Percentiles rank a stretch among this genome's conserved stretches.
Conservation (phyloP, 257 asterid species). For the Mentha longifolia region DNA sequence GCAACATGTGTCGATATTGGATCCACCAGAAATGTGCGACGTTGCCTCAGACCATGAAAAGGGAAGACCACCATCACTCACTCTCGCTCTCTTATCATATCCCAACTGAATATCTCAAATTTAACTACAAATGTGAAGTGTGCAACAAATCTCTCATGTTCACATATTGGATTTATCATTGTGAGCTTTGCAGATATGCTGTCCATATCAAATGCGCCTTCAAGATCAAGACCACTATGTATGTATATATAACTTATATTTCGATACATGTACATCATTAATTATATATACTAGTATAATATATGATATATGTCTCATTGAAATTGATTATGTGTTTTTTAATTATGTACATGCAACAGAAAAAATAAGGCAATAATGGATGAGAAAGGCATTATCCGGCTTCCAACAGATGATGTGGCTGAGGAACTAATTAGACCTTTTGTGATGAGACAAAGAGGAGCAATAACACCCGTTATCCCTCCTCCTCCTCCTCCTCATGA, state of each 20-base stretch:
- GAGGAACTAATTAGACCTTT: neutral
- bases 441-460: neutral
- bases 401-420: neutral
- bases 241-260: neutral
- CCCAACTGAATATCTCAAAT: neutral
- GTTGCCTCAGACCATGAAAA: neutral
- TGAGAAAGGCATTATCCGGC: neutral
- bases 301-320: too few relatives aligned
- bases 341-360: neutral
- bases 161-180: neutral
- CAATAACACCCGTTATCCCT: too few relatives aligned
- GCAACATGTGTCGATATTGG: neutral
- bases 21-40: neutral
- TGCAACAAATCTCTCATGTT: neutral
- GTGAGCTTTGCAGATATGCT: neutral
- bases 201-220: slow-evolving; percentile 1
- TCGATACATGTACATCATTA: too few relatives aligned
- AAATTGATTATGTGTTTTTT: too few relatives aligned
- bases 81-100: neutral
- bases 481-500: too few relatives aligned
- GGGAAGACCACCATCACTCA: neutral
- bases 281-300: too few relatives aligned
- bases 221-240: neutral
- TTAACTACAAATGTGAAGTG: neutral
- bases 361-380: neutral